These are phyloP conservation scores for Coemansia sp. DNA, from an alignment of 192 early-diverging fungal species.

Conservation along the genomic window DNA sequence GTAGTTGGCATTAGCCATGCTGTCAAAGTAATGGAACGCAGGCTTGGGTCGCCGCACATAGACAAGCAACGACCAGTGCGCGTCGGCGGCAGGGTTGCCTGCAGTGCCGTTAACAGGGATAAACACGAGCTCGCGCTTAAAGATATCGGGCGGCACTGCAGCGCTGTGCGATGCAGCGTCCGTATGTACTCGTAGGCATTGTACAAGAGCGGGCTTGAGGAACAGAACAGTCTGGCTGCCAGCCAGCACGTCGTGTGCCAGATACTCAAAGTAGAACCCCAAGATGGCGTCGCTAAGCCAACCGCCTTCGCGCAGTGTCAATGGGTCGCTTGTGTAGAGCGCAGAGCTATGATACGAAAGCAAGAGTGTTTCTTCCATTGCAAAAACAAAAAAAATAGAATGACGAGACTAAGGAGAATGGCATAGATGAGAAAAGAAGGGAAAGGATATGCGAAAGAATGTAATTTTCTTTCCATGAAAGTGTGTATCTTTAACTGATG, in stretches of 20 bases:
- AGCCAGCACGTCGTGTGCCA: conserved; percentile 32
- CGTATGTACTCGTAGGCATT: conserved; percentile 21
- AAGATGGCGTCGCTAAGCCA: conserved; percentile 47
- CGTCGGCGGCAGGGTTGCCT: neutral
- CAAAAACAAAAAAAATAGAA: neutral
- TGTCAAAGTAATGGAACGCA: conserved; percentile 51
- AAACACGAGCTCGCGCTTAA: conserved; percentile 21
- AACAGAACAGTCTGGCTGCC: conserved; percentile 28
- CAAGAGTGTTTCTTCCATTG: conserved; percentile 10
- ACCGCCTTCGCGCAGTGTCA: conserved; percentile 33
- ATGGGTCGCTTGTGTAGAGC: conserved; percentile 32
- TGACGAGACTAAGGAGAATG: neutral
- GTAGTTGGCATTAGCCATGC: conserved; percentile 44
- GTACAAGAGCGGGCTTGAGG: conserved; percentile 35
- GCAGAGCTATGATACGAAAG: conserved; percentile 37
- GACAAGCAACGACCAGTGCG: conserved; percentile 46
- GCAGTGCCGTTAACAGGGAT: conserved; percentile 26
- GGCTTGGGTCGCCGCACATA: conserved; percentile 4
- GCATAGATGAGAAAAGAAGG: neutral
- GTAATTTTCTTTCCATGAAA: too few relatives aligned
- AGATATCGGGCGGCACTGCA: conserved; percentile 21
- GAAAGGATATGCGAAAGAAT: too few relatives aligned
- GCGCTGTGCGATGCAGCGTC: conserved; percentile 9
- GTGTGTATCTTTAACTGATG: too few relatives aligned
- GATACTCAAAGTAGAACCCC: conserved; percentile 52